Evolutionary conservation across 371 early-diverging fungal species (phyloP), one percentile per base, ranked within the genome.

Genomic region (Mortierella sp.): DNA sequence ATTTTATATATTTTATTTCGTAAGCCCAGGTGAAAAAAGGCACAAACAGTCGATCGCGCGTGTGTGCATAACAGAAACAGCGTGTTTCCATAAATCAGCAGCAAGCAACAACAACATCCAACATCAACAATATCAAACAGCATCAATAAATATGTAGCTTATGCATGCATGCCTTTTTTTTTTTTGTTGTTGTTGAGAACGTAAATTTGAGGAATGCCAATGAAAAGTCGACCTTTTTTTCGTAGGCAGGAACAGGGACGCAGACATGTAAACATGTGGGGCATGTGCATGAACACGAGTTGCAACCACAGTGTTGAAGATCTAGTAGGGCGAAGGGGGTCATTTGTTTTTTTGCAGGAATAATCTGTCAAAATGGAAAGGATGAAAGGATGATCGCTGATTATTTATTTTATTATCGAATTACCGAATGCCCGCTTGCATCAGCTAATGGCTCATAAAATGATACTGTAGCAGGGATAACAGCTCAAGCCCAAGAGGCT

Each of bases 281-380:
- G 51, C 51, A 51, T 51, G 51, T 51, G 51, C 51, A n/a, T 51
- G 51, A 51, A 51, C 51, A 51, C 51, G 51, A 51, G 51, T 51
- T 51, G 51, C 51, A 51, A 51, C 47, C 47, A n/a, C n/a, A 4
- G 51, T n/a, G 51, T 18, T 51, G 18, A 51, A 5, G 16, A 16
- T 11, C 16, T 11, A 43, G 4, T 11, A 43, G 43, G 11, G 11
- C 16, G 16, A 11, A 43, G 43, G 16, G 0, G 43, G 43, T 43
- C 11, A 10, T 43, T 43, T 43, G 5, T 5, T 43, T 43, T 43
- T 16, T 8, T 35, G 35, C 35, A 35, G 35, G 3, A 6, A 8
- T 35, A 35, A 35, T 35, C 35, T 35, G 3, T 35, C 6, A 8
- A 35, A 5, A 35, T 35, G 35, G 35, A 35, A 35, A 35, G 3